Base-by-base conservation (phyloP, 352 stramenopile genomes). In the Globisporangium solare region DNA sequence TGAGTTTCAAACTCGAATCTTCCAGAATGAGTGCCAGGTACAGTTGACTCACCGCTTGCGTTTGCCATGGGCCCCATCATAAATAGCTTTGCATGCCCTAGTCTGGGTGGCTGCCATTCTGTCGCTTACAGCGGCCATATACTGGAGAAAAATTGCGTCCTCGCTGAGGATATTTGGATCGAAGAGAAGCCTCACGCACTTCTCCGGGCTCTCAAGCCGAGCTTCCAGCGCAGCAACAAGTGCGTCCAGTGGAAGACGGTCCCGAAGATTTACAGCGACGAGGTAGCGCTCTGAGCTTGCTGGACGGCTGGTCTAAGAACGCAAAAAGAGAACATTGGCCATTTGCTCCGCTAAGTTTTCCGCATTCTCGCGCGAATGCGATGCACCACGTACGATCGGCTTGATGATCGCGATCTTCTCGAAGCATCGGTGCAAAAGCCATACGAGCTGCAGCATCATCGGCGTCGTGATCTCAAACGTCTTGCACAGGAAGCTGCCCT, bases 201-300 rank as follows among this genome's bases (percentile, higher is more conserved):
- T 15, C 1, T 54, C 40, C 35, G 51, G 11, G 15, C 27, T 51
- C 61, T 63, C 51, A 15, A 61, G 32, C 42, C 47, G 61, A 17
- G 51, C 17, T 66, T 78, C 71, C 18, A 83, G 46, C 13, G 41
- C 17, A 37, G 2, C 31, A 14, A 70, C 42, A 32, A 83, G 58
- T n/a, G 39, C 56, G 53, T 63, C 18, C 5, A 66, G 54, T 2
- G 64, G 56, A 5, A 71, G 10, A 2, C 53, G 48, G 0, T 35
- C 10, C 14, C 64, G 67, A n/a, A 83, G 55, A 12, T 55, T 46
- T 48, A 66, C 57, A 3, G 69, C 71, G 6, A 89, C 63, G 22
- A 94, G 54, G 48, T 92, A 94, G 18, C 83, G 67, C 67, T 94
- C 83, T 0, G 83, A 94, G 43, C 83, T 94, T 7, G 80, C 83